Evolutionary conservation across 352 stramenopile genomes (phyloP).

Genomic region (Phytophthora syringae): DNA sequence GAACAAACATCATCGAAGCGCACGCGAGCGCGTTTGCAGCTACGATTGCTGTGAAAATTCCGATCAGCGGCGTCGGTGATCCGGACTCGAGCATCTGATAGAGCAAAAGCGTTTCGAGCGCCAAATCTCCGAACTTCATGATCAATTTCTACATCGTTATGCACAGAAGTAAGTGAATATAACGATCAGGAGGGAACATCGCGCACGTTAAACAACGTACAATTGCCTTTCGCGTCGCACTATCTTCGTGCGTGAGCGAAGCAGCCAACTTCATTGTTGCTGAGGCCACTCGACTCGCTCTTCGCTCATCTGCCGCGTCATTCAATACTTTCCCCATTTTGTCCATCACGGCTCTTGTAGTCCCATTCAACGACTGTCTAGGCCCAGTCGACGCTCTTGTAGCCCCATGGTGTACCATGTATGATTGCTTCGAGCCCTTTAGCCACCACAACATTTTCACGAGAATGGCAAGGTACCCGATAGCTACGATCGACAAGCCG

Average conservation of each 20-base stretch:
- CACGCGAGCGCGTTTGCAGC: slow-evolving; percentile 20
- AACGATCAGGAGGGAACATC: neutral
- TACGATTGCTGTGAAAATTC: slow-evolving; percentile 25
- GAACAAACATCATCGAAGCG: slow-evolving; percentile 24
- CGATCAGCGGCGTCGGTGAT: slow-evolving; percentile 15
- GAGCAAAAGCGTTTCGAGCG: slow-evolving; percentile 25
- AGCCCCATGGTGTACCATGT: slow-evolving; percentile 3
- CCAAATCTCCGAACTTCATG: slow-evolving; percentile 29
- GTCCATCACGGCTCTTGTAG: neutral
- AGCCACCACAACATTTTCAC: slow-evolving; percentile 12
- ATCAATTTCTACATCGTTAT: slow-evolving; percentile 11
- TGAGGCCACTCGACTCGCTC: neutral
- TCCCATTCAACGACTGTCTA: too few relatives aligned
- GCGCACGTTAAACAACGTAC: neutral
- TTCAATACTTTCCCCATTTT: neutral
- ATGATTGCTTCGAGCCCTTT: neutral
- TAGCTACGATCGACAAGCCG: slow-evolving; percentile 6
- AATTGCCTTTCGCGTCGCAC: neutral
- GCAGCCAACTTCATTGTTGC: neutral
- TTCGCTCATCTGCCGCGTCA: neutral
- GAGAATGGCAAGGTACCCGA: slow-evolving; percentile 28
- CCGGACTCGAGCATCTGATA: slow-evolving; percentile 34
- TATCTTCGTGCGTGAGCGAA: slow-evolving; percentile 1
- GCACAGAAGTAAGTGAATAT: neutral
- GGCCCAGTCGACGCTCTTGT: neutral